Evolutionary conservation across 1,284 basidiomycete genomes (phyloP), one percentile per base, ranked within the genome.

Genomic region (Phylloboletellus chloephorus): DNA sequence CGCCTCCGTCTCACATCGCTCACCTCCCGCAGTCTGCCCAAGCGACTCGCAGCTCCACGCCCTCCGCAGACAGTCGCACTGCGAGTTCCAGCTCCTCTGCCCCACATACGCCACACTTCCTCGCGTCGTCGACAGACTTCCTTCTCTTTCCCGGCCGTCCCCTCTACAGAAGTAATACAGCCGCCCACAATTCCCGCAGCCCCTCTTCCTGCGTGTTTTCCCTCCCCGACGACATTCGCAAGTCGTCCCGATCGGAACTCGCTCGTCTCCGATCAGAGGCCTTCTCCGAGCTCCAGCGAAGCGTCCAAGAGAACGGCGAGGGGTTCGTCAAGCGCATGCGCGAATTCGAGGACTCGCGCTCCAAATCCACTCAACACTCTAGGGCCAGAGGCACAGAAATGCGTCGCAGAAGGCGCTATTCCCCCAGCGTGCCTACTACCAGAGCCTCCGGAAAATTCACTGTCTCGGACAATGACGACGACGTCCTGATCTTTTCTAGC

Each of bases 241-340:
- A 57, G 48, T 37, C 53, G 23, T 51, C 56, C 7, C 37, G 56
- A 31, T 61, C 54, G 7, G 69, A 74, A 40, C 63, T 78, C 9
- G 63, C 61, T 29, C 68, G 64, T 26, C 61, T 82, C 41, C 73
- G 75, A 41, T 75, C 79, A 1, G 67, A 67, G 44, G 82, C 82
- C 5, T 81, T 83, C 50, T 69, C 69, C 57, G 79, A 83, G 48
- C 68, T 85, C 23, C 76, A 70, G 36, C 67, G 71, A 52, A 81
- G 73, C 46, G 68, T 85, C 17, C 65, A 67, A 25, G 75, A 82
- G 50, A 76, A 67, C 47, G 79, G 76, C 20, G 81, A 84, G 51
- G 74, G 77, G 10, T 69, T 85, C 34, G 71, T 85, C n/a, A 72
- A 67, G 41, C 76, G 79, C 41, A 85, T 85, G 82, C 78, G 78